A percentile compares a stretch with the other conserved stretches of the same genome.
These are phyloP conservation scores for Neofusicoccum umdonicola DNA, from an alignment of 2,329 filamentous ascomycete genomes.

Conservation along the genomic window DNA sequence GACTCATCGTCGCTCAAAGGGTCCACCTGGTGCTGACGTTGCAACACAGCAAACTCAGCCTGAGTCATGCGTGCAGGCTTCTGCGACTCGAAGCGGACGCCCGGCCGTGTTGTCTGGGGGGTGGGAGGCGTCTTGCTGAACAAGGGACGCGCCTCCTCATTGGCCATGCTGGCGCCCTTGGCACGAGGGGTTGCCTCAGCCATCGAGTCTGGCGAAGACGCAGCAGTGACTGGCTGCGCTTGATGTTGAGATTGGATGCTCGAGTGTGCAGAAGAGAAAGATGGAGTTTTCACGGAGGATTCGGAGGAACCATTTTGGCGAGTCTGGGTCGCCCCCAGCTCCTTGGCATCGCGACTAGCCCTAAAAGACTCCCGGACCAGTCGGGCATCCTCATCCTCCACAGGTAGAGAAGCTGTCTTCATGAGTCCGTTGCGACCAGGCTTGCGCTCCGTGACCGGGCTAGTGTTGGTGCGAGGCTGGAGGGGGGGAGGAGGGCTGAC, in stretches of 20 bases:
- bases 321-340: not conserved
- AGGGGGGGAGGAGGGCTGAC: not conserved
- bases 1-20: conserved; percentile 8
- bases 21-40: conserved; percentile 10
- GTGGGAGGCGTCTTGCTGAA: conserved; percentile 7
- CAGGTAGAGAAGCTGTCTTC: conserved; percentile 17
- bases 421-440: not conserved
- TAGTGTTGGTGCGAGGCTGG: conserved; percentile 10
- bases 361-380: conserved; percentile 29
- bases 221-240: conserved; percentile 1
- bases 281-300: conserved; percentile 14
- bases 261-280: conserved; percentile 12
- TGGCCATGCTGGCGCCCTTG: not conserved
- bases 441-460: conserved; percentile 10
- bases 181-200: conserved; percentile 11
- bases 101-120: not conserved
- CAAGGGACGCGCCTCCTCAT: conserved; percentile 12
- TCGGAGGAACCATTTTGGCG: conserved; percentile 12
- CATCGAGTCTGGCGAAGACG: conserved; percentile 11
- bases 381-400: conserved; percentile 29
- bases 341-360: conserved; percentile 14
- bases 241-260: conserved; percentile 10
- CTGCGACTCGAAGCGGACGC: conserved; percentile 7
- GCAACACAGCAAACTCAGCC: conserved; percentile 11
- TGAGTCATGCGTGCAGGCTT: conserved; percentile 15